Evolutionary conservation across 805 yeast genomes (phyloP).

Genomic region (Pachysolen tannophilus): DNA sequence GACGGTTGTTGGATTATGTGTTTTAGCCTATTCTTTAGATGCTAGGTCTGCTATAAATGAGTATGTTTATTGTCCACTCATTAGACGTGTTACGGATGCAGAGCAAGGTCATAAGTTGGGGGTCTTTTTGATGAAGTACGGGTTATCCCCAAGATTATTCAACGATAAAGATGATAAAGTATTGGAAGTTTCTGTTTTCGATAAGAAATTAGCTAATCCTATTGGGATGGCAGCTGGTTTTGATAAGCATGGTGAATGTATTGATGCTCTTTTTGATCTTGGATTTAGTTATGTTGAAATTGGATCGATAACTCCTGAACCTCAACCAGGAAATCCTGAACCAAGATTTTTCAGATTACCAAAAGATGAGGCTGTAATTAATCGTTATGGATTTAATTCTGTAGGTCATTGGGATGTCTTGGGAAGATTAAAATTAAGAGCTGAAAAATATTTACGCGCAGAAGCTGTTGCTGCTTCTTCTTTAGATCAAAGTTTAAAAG

Average conservation of each 20-base stretch:
- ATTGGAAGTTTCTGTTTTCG: constrained; percentile 58
- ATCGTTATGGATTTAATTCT: constrained; percentile 93
- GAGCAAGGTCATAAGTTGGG: constrained; percentile 82
- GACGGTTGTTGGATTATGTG: constrained; percentile 20
- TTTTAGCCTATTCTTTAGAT: constrained; percentile 56
- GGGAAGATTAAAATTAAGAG: constrained; percentile 58
- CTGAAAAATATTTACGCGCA: constrained; percentile 30
- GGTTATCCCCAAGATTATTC: constrained; percentile 54
- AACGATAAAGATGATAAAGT: constrained; percentile 43
- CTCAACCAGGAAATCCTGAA: constrained; percentile 92
- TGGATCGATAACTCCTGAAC: constrained; percentile 86
- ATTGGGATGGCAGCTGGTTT: constrained; percentile 94
- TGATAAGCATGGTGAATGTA: constrained; percentile 88
- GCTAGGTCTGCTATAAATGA: constrained; percentile 81
- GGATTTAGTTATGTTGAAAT: constrained; percentile 91
- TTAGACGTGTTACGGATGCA: constrained; percentile 67
- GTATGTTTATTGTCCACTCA: constrained; percentile 69
- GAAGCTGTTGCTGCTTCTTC: constrained; percentile 16
- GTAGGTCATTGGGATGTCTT: constrained; percentile 75
- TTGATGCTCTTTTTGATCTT: constrained; percentile 65
- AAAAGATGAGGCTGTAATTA: constrained; percentile 83
- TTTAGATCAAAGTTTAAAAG: constrained; percentile 14
- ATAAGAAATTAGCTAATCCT: constrained; percentile 60
- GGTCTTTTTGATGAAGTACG: constrained; percentile 58
- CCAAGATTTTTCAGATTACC: constrained; percentile 88